Evolutionary conservation across 2,329 filamentous ascomycete species (phyloP), one percentile per base, ranked within the genome.

Genomic region (Drechslerella coelobrocha): DNA sequence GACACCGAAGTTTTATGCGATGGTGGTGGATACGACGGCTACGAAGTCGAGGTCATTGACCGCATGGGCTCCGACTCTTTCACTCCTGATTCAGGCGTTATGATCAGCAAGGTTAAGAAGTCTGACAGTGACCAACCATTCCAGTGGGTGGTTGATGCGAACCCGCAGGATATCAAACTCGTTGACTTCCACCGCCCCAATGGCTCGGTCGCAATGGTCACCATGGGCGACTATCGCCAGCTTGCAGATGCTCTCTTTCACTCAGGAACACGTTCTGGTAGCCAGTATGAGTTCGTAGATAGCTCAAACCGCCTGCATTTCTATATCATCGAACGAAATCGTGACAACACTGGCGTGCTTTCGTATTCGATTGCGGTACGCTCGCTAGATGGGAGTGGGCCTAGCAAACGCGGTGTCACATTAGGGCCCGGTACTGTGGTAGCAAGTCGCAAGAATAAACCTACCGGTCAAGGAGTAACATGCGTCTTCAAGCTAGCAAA

Each of bases 81-180:
- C 78, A 79, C 80, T 24, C 80, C 83, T 0, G 83, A 84, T 69
- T 79, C 80, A 0, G 83, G 83, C 5, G 83, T 84, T 50, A 80
- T 84, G 79, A 81, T 84, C 54, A 82, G 80, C 78, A 85, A 84
- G 78, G 82, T 81, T 21, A 84, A 83, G 76, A 78, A 82, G 63
- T 72, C 61, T 17, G 81, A 81, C 71, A 71, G 73, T 2, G 75
- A 78, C 72, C 57, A 61, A 31, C 83, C 83, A 0, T 84, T 84
- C 78, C 83, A 84, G 68, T 84, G 83, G 83, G 79, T 79, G 23
- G 82, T 84, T 39, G 83, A 84, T 69, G 83, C 83, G 1, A 83
- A 84, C 75, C 83, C 83, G 0, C 77, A 84, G 68, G 83, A 84
- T 61, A 82, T 84, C 51, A 75, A 78, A 8, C 78, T 84, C 0